These are phyloP conservation scores for Marchantia polymorpha DNA, from an alignment of 225 moss, liverwort and hornwort genomes.

Conservation along the genomic window DNA sequence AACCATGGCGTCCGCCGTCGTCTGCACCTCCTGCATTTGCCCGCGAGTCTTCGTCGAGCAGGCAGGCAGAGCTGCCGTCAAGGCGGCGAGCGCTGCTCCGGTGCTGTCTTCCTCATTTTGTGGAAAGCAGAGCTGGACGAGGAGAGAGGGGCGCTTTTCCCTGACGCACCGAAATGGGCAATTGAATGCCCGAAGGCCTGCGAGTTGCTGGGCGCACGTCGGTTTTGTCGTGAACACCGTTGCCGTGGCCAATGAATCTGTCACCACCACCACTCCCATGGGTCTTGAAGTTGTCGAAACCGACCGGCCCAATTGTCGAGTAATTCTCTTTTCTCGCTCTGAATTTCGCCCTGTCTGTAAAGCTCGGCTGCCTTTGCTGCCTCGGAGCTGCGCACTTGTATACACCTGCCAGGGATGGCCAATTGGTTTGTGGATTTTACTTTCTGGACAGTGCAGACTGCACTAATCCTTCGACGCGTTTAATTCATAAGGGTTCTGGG, in stretches of 20 bases:
- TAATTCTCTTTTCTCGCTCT: constrained; percentile 17
- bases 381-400: too few species aligned
- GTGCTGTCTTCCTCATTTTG: constrained; percentile 11
- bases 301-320: constrained; percentile 67
- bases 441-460: background rate
- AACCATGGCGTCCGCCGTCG: constrained; percentile 28
- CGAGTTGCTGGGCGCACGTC: constrained; percentile 18
- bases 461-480: background rate
- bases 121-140: constrained; percentile 15
- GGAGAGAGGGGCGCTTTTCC: background rate
- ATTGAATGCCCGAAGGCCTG: constrained; percentile 3
- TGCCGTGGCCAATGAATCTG: constrained; percentile 26
- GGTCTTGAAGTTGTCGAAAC: constrained; percentile 83
- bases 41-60: background rate
- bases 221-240: constrained; percentile 19
- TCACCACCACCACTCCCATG: constrained; percentile 30
- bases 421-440: background rate
- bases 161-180: constrained; percentile 3
- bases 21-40: constrained; percentile 22
- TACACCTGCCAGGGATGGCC: background rate
- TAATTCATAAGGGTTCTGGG: background rate
- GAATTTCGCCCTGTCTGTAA: background rate
- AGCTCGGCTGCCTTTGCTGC: background rate
- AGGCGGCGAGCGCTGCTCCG: constrained; percentile 6
- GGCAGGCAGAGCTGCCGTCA: background rate